Conservation (phyloP, 1,284 basidiomycete genomes). For the Fomes fomentarius region DNA sequence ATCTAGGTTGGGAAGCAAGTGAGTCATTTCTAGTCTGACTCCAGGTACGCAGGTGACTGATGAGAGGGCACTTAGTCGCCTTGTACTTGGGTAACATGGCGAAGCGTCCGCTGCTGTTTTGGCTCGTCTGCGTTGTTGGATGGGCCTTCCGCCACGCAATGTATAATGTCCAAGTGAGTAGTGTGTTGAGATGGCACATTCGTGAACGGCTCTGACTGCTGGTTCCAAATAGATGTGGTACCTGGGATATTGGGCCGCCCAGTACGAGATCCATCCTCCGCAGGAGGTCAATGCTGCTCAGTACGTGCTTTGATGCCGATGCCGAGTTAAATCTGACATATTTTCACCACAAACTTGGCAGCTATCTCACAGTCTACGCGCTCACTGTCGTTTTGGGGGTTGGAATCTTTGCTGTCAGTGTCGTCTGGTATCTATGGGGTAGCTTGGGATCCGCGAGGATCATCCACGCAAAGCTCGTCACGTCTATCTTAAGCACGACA, state of each 20-base stretch:
- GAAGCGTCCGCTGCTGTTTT: conserved; percentile 34
- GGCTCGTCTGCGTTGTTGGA: conserved; percentile 31
- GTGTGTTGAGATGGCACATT: conserved; percentile 18
- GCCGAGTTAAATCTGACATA: neutral
- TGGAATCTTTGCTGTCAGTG: conserved; percentile 21
- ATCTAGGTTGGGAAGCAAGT: conserved; percentile 52
- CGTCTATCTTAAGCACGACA: conserved; percentile 58
- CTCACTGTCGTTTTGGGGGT: conserved; percentile 33
- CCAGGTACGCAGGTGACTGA: neutral
- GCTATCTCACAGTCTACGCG: conserved; percentile 48
- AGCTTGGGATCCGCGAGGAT: conserved; percentile 53
- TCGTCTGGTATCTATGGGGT: conserved; percentile 43
- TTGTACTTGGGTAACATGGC: conserved; percentile 37
- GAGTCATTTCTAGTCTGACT: conserved; percentile 39
- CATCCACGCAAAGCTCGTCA: conserved; percentile 61
- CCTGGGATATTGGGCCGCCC: conserved; percentile 34
- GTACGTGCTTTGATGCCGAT: neutral
- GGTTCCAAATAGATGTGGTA: conserved; percentile 27
- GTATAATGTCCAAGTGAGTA: conserved; percentile 11
- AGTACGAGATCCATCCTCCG: conserved; percentile 34
- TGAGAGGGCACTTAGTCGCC: conserved; percentile 27
- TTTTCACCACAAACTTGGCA: too few species aligned
- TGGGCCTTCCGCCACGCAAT: neutral
- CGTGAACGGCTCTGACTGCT: conserved; percentile 13
- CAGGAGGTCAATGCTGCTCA: conserved; percentile 21